A percentile compares a stretch with the other conserved stretches of the same genome.
phyloP scores from a whole-genome alignment of 2,329 filamentous ascomycete genomes.

The Colletotrichum caudatum region DNA sequence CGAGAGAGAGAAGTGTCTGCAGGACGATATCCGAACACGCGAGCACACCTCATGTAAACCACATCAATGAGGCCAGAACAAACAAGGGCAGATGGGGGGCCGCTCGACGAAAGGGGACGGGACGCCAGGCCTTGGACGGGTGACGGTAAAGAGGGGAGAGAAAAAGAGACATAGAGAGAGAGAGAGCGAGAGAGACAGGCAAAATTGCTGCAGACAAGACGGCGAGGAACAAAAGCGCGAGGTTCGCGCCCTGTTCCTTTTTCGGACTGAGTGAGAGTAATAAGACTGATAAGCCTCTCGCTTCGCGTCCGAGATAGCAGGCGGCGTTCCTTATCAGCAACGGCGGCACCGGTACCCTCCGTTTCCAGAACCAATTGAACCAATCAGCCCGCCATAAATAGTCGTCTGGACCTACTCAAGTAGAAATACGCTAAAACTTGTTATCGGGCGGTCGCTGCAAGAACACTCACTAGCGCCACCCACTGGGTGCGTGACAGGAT shows the following conservation, averaged over 20 bases:
- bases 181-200: neutral
- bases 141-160: neutral
- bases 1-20: neutral
- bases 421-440: neutral
- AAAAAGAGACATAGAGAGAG: neutral
- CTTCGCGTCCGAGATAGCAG: neutral
- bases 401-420: neutral
- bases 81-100: neutral
- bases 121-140: neutral
- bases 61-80: neutral
- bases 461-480: neutral
- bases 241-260: constrained; percentile 5
- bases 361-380: neutral
- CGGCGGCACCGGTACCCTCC: neutral
- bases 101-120: neutral
- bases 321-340: constrained; percentile 19
- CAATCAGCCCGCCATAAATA: neutral
- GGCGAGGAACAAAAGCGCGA: constrained; percentile 12
- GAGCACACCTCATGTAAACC: neutral
- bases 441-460: constrained; percentile 7
- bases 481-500: neutral
- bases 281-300: constrained; percentile 19
- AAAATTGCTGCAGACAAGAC: constrained; percentile 1
- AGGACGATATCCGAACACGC: neutral
- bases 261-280: constrained; percentile 7